These are phyloP conservation scores for Striga hermonthica DNA, from an alignment of 305 asterid genomes.

Conservation along the genomic window DNA sequence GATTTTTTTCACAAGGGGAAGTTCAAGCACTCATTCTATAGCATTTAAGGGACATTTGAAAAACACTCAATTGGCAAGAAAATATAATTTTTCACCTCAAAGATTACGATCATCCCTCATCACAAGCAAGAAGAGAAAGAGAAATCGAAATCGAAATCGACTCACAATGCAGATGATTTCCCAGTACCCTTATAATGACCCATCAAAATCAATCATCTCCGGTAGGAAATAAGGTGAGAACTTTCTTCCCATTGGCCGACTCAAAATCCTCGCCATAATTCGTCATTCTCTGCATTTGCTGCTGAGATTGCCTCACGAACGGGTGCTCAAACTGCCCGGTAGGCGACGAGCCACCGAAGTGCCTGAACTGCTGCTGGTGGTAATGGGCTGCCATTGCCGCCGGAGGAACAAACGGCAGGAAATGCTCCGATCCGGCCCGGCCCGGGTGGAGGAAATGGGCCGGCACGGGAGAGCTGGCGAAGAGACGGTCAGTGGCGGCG, in stretches of 20 bases:
- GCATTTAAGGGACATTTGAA: not conserved
- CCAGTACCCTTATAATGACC: not conserved
- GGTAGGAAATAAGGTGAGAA: slow-evolving; percentile 63
- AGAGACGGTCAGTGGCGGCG: slow-evolving; percentile 51
- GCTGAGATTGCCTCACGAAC: slow-evolving; percentile 43
- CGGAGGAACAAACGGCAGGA: not conserved
- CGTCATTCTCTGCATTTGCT: slow-evolving; percentile 59
- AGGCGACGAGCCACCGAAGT: not conserved
- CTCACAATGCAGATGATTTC: slow-evolving; percentile 2
- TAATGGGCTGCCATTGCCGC: not conserved
- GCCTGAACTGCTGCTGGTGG: not conserved
- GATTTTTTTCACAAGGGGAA: slow-evolving; percentile 23
- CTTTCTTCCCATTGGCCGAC: slow-evolving; percentile 50
- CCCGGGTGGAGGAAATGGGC: slow-evolving; percentile 54
- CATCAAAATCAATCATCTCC: slow-evolving; percentile 47
- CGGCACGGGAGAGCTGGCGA: slow-evolving; percentile 67
- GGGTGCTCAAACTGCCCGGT: slow-evolving; percentile 49
- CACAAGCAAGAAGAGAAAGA: no score
- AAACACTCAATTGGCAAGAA: not conserved
- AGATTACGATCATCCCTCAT: no score
- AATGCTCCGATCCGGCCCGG: not conserved
- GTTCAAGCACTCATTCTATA: not conserved
- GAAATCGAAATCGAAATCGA: no score
- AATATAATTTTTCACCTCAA: not conserved
- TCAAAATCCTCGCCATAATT: slow-evolving; percentile 49